Evolutionary conservation across 306 rosid species (phyloP).

Genomic region (Quercus cerris): DNA sequence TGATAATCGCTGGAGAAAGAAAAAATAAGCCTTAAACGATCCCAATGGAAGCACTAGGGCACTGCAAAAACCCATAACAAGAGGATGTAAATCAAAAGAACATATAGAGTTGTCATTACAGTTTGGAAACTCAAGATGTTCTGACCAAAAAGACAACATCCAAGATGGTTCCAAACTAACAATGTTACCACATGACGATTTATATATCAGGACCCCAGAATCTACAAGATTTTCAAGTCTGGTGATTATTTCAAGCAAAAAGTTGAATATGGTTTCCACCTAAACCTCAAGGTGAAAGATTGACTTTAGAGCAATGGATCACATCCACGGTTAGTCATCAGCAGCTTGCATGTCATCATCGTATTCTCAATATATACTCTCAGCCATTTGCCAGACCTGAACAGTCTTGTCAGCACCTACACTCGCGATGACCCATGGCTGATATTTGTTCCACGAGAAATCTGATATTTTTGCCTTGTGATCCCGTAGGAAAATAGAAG

Average conservation of each 20-base stretch:
- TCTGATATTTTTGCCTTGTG: slow-evolving; percentile 93
- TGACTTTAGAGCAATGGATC: not conserved
- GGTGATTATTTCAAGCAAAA: not conserved
- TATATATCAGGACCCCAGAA: not conserved
- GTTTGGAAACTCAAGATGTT: too few relatives aligned
- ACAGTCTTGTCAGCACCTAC: slow-evolving; percentile 83
- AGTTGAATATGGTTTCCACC: not conserved
- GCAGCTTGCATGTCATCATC: slow-evolving; percentile 27
- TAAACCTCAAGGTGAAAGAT: not conserved
- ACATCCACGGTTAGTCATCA: slow-evolving; percentile 6
- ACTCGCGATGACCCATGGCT: slow-evolving; percentile 79
- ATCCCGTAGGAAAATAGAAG: slow-evolving; percentile 80
- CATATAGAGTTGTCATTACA: not conserved
- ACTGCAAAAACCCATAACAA: not conserved
- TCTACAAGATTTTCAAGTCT: not conserved
- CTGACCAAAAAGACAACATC: too few relatives aligned
- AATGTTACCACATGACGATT: not conserved
- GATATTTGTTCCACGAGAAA: slow-evolving; percentile 77
- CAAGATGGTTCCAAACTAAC: too few relatives aligned
- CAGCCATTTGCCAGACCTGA: slow-evolving; percentile 91
- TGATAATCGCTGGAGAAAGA: too few relatives aligned
- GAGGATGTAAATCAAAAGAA: not conserved
- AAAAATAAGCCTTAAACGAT: too few relatives aligned
- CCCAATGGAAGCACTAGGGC: not conserved
- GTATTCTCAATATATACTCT: slow-evolving; percentile 51